Base-by-base conservation (phyloP, 1,284 basidiomycete genomes). In the Pascua guehoae region DNA sequence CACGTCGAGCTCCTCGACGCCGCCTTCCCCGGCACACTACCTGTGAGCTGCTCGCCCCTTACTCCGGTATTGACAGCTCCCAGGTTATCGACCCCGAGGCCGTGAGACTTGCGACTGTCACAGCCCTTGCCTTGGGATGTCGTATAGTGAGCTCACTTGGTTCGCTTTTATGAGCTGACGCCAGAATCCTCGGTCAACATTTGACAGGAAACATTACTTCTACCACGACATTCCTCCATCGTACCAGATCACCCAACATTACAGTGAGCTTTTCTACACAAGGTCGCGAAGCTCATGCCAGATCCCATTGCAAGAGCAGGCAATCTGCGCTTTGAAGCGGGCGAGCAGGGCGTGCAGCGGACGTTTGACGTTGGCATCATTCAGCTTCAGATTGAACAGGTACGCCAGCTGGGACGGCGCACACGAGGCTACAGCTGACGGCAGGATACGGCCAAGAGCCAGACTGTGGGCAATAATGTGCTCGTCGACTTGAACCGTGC, bases 161-260 rank as follows among this genome's bases (percentile, higher is more conserved):
- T 5, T n/a, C 16, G 24, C 36, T 5, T 5, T 32, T 7, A 32
- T 7, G 3, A 47, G 43, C 57, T 63, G 32, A 60, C 40, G 14
- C 1, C 57, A 78, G 76, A 88, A 90, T 66, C 66, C 66, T 0
- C 81, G 82, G n/a, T 94, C 89, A 0, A 82, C 88, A 1, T 97
- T 97, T 65, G 95, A 99, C 76, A 82, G 95, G 65, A 99, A 99
- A 73, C 95, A 98, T 74, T 99, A 98, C 74, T 98, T 98, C 76
- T 98, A 99, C 72, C 85, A 91, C 1, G 95, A 98, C 76, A 83
- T 97, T 38, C 92, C 96, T 0, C 81, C 88, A 4, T 95, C 94
- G 0, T 98, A 94, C 76, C 96, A 99, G 78, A 95, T 98, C 62
- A 98, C 95, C 0, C 95, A 98, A 71, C 88, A 91, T 65, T 97